These are phyloP conservation scores for Cucumis sativus DNA, from an alignment of 306 rosid species.

Conservation along the genomic window DNA sequence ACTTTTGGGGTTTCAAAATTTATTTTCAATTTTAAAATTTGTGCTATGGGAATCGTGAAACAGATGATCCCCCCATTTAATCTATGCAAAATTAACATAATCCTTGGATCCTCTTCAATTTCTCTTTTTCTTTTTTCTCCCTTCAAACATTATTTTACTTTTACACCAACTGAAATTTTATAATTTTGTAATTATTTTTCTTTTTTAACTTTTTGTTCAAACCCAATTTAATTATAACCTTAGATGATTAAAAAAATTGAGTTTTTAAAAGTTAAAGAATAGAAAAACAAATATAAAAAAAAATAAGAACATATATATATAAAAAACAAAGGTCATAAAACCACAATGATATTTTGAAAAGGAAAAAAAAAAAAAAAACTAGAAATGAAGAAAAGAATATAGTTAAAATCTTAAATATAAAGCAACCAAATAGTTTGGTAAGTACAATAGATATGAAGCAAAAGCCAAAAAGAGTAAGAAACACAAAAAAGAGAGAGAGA, in stretches of 20 bases:
- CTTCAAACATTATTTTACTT: background rate
- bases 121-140: background rate
- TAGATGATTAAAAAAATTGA: no score
- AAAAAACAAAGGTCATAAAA: background rate
- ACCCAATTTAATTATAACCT: no score
- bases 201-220: no score
- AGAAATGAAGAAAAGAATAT: background rate
- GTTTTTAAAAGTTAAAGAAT: no score
- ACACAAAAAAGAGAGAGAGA: background rate
- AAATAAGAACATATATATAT: background rate
- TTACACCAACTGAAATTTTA: background rate
- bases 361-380: background rate
- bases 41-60: slow-evolving; percentile 3
- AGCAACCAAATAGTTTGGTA: slow-evolving; percentile 4
- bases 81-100: background rate
- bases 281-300: background rate
- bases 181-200: no score
- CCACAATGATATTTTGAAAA: background rate
- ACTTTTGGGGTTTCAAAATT: background rate
- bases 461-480: background rate
- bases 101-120: background rate
- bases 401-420: background rate
- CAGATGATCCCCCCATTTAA: background rate
- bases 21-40: no score
- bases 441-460: background rate